Evolutionary conservation across 768 basidiomycete species (phyloP).

Genomic region (Pleurotus tuoliensis): DNA sequence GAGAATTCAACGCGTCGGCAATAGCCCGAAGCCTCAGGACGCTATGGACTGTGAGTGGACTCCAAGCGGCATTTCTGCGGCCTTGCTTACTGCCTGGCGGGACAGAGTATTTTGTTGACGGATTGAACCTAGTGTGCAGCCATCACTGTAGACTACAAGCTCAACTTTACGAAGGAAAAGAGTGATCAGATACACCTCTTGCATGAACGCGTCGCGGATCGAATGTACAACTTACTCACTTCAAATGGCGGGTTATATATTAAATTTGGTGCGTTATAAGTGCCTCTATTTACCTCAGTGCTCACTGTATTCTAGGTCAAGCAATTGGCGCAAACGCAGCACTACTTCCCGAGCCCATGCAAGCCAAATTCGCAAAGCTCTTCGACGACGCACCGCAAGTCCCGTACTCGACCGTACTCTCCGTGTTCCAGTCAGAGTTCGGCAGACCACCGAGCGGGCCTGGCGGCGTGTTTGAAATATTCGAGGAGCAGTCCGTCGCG

Average conservation of each 20-base stretch:
- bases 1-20: slow-evolving; percentile 53
- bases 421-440: slow-evolving; percentile 68
- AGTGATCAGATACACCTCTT: slow-evolving; percentile 72
- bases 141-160: slow-evolving; percentile 81
- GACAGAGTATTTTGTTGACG: not conserved
- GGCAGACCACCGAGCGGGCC: slow-evolving; percentile 62
- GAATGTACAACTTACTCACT: slow-evolving; percentile 72
- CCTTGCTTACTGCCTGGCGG: not conserved
- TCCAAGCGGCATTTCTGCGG: not conserved
- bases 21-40: slow-evolving; percentile 51
- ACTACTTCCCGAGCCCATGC: slow-evolving; percentile 78
- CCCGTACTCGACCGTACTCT: slow-evolving; percentile 61
- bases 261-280: slow-evolving; percentile 59
- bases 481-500: slow-evolving; percentile 74
- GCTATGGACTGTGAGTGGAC: slow-evolving; percentile 40
- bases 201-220: slow-evolving; percentile 79
- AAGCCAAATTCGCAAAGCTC: slow-evolving; percentile 74
- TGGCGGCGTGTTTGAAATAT: slow-evolving; percentile 72
- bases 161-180: slow-evolving; percentile 76
- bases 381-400: slow-evolving; percentile 91
- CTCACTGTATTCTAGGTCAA: slow-evolving; percentile 39
- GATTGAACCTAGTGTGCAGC: slow-evolving; percentile 49
- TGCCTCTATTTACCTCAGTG: not conserved
- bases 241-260: slow-evolving; percentile 85
- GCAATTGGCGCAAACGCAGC: slow-evolving; percentile 84